Percentiles rank a stretch among this genome's conserved stretches.
Evolutionary conservation across 306 rosid species (phyloP).

Genomic region (Cicer yamashitae): DNA sequence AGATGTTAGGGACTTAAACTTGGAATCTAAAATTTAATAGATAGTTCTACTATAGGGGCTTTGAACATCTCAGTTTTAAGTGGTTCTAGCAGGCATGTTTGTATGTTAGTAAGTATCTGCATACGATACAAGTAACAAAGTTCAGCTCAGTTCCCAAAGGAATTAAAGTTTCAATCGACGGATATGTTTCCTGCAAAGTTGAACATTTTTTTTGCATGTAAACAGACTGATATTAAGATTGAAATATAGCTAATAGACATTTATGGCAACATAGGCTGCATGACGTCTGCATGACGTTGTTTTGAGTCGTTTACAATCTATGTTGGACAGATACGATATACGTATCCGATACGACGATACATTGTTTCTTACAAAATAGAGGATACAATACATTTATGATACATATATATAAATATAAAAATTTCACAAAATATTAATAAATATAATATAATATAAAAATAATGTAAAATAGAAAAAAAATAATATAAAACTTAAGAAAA

Average conservation of each 20-base stretch:
- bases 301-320: conserved; percentile 14
- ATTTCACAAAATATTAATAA: too few species aligned
- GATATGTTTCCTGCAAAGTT: neutral
- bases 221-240: conserved; percentile 14
- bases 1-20: conserved; percentile 31
- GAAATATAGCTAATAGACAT: neutral
- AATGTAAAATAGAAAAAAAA: too few species aligned
- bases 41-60: neutral
- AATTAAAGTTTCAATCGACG: too few species aligned
- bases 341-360: too few species aligned
- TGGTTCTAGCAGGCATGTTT: conserved; percentile 4
- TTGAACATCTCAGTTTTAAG: conserved; percentile 32
- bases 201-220: neutral
- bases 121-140: neutral
- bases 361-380: too few species aligned
- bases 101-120: neutral
- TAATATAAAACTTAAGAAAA: too few species aligned
- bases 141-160: neutral
- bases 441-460: too few species aligned
- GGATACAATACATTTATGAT: too few species aligned
- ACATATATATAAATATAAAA: too few species aligned
- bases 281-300: neutral
- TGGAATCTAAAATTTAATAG: conserved; percentile 1
- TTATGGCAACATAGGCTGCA: conserved; percentile 1
- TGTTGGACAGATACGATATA: too few species aligned